Conservation (phyloP, 2,329 filamentous ascomycete species). For the Calycina marina region DNA sequence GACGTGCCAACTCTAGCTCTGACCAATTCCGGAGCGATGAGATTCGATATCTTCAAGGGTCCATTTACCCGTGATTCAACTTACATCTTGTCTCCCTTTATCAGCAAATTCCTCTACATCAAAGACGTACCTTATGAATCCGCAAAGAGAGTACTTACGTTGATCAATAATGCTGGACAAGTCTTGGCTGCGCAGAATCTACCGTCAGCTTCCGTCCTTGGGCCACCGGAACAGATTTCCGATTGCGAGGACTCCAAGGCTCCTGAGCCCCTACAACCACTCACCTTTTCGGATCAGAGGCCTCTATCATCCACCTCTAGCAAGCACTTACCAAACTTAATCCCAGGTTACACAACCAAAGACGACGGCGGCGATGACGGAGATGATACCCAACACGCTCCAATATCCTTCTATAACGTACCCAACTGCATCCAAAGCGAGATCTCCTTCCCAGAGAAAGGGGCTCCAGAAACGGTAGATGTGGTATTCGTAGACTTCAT, state of each 20-base stretch:
- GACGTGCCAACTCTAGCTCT: constrained; percentile 56
- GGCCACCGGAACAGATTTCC: constrained; percentile 20
- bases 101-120: constrained; percentile 61
- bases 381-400: constrained; percentile 75
- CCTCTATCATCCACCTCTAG: no score
- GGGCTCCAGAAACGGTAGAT: constrained; percentile 60
- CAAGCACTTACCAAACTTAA: constrained; percentile 25
- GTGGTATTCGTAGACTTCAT: constrained; percentile 88
- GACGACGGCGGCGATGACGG: constrained; percentile 76
- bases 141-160: constrained; percentile 51
- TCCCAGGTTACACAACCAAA: constrained; percentile 73
- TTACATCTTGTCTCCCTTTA: constrained; percentile 79
- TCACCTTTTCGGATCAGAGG: neutral
- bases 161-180: constrained; percentile 40
- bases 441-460: constrained; percentile 40
- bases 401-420: constrained; percentile 58
- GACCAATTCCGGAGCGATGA: constrained; percentile 78
- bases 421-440: constrained; percentile 73
- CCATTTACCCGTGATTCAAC: constrained; percentile 78
- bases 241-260: constrained; percentile 6
- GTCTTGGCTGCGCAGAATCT: constrained; percentile 24
- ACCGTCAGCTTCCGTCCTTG: constrained; percentile 21
- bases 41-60: constrained; percentile 92
- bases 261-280: constrained; percentile 14
- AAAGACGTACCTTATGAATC: constrained; percentile 67